A percentile compares a stretch with the other conserved stretches of the same genome.
Evolutionary conservation across 1,139 yeast species (phyloP).

Genomic region (Pichiaceae sp.): DNA sequence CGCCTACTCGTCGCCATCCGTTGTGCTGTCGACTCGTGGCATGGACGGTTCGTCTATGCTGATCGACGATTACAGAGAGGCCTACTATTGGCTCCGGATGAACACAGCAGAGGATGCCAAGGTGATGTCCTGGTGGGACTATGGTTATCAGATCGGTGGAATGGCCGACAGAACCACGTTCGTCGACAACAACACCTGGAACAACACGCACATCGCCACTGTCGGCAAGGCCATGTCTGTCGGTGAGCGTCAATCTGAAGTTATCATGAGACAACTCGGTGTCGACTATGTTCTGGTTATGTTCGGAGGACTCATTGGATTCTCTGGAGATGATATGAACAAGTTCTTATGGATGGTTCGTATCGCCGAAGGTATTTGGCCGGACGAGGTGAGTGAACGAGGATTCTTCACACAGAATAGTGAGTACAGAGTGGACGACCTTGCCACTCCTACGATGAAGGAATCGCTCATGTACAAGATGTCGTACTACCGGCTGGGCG

Average conservation of each 20-base stretch:
- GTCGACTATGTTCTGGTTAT: constrained; percentile 91
- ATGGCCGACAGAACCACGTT: constrained; percentile 99
- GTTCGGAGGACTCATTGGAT: constrained; percentile 92
- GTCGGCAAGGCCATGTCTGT: constrained; percentile 98
- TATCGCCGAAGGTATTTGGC: constrained; percentile 99
- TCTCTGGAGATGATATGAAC: constrained; percentile 94
- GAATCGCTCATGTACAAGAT: constrained; percentile 91
- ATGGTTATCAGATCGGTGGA: constrained; percentile 99
- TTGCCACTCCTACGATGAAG: constrained; percentile 78
- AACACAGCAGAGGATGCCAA: constrained; percentile 94
- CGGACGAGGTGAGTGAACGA: constrained; percentile 86
- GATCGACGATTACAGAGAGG: constrained; percentile 97
- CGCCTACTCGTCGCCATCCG: constrained; percentile 97
- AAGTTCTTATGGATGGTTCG: constrained; percentile 99
- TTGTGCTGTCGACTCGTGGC: constrained; percentile 75
- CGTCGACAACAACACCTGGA: constrained; percentile 99
- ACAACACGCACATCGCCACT: constrained; percentile 98
- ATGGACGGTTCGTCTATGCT: constrained; percentile 81
- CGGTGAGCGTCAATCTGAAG: constrained; percentile 79
- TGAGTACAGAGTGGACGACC: constrained; percentile 78
- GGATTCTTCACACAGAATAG: constrained; percentile 78
- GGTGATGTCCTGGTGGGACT: constrained; percentile 99
- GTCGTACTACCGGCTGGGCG: constrained; percentile 84
- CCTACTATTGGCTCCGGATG: constrained; percentile 98
- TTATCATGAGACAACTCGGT: constrained; percentile 82